These are phyloP conservation scores for Cytospora leucostoma DNA, from an alignment of 2,329 filamentous ascomycete species.

Conservation along the genomic window DNA sequence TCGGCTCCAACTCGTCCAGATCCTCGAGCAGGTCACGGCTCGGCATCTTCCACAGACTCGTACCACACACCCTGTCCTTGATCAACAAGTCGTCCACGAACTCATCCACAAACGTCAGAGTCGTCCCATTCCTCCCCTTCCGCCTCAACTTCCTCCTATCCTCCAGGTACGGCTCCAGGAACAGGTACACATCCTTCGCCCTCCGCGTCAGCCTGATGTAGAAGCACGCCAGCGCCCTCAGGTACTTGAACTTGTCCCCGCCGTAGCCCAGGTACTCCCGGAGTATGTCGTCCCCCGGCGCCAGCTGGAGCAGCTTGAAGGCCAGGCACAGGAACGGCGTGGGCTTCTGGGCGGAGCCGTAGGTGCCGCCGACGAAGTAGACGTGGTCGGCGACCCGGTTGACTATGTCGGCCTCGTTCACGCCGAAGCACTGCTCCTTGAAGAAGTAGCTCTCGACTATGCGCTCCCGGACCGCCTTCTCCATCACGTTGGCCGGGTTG, in stretches of 20 bases:
- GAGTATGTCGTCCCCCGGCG: conserved; percentile 76
- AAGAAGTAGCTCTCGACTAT: conserved; percentile 96
- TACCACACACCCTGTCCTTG: conserved; percentile 88
- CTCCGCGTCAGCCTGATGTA: conserved; percentile 89
- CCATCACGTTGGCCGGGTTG: conserved; percentile 93
- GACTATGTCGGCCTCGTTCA: conserved; percentile 82
- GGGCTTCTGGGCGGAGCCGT: conserved; percentile 80
- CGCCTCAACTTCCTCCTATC: conserved; percentile 84
- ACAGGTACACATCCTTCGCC: conserved; percentile 76
- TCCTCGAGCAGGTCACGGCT: conserved; percentile 83
- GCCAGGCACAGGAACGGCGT: conserved; percentile 91
- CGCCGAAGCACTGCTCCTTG: conserved; percentile 97
- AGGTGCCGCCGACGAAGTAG: conserved; percentile 82
- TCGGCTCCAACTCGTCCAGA: conserved; percentile 80
- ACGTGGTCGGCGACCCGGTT: conserved; percentile 86
- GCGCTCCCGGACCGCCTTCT: conserved; percentile 92
- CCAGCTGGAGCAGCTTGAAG: conserved; percentile 91
- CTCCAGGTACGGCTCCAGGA: conserved; percentile 78
- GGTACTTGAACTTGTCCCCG: conserved; percentile 79
- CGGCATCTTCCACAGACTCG: conserved; percentile 89
- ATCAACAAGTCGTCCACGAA: conserved; percentile 91
- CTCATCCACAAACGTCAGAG: conserved; percentile 80
- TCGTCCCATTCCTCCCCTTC: conserved; percentile 71
- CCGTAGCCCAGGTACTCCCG: conserved; percentile 77
- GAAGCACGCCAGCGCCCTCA: conserved; percentile 86